Percentiles rank a stretch among this genome's conserved stretches.
phyloP scores from a whole-genome alignment of 257 asterid species.

The Plantago major region DNA sequence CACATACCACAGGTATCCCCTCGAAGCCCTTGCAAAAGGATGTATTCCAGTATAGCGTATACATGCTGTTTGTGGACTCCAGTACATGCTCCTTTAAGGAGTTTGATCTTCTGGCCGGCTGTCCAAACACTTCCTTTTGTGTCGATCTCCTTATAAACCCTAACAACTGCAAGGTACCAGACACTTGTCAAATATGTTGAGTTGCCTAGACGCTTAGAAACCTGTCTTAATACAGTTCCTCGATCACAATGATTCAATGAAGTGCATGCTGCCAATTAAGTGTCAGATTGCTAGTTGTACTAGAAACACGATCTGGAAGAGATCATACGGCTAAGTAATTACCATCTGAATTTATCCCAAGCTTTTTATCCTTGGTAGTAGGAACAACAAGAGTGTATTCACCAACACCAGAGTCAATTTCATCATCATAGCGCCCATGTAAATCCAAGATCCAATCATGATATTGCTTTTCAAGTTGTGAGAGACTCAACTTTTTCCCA shows the following conservation, averaged over 20 bases:
- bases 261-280: background rate
- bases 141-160: constrained; percentile 49
- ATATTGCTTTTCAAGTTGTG: constrained; percentile 54
- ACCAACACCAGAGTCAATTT: constrained; percentile 48
- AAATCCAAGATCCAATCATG: constrained; percentile 53
- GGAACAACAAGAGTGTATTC: constrained; percentile 35
- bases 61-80: constrained; percentile 40
- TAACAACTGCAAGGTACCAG: constrained; percentile 37
- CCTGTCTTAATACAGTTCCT: background rate
- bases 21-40: constrained; percentile 53
- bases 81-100: constrained; percentile 63
- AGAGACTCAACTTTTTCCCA: constrained; percentile 37
- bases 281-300: background rate
- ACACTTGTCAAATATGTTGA: constrained; percentile 4
- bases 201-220: background rate
- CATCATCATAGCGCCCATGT: constrained; percentile 58
- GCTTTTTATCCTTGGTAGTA: constrained; percentile 40
- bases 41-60: constrained; percentile 60
- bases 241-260: background rate
- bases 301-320: background rate
- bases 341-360: constrained; percentile 51
- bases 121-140: constrained; percentile 51
- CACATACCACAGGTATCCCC: constrained; percentile 69
- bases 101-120: constrained; percentile 63
- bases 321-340: constrained; percentile 14